Conservation (phyloP, 2,329 filamentous ascomycete species). For the Leptographium procerum region DNA sequence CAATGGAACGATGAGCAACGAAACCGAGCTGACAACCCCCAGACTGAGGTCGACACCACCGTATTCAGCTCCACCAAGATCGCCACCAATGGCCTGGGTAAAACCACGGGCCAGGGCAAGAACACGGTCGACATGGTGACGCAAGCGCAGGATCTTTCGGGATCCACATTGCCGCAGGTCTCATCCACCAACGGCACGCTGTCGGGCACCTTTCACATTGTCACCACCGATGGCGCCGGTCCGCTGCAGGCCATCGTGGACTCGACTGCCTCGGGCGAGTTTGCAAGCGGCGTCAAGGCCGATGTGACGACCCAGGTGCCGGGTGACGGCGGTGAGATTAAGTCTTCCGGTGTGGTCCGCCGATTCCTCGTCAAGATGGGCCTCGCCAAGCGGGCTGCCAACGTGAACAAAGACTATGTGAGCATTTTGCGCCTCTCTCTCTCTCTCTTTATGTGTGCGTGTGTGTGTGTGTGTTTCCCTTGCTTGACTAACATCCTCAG, state of each 20-base stretch:
- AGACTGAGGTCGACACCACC: constrained; percentile 33
- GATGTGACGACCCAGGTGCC: constrained; percentile 24
- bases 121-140: constrained; percentile 23
- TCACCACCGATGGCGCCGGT: constrained; percentile 30
- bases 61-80: constrained; percentile 26
- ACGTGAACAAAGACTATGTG: constrained; percentile 17
- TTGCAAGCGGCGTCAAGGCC: constrained; percentile 19
- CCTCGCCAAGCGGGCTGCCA: constrained; percentile 15
- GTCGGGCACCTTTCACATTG: constrained; percentile 25
- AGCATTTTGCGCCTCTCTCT: neutral
- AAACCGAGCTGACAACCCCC: neutral
- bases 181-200: constrained; percentile 21
- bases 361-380: constrained; percentile 10
- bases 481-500: constrained; percentile 18
- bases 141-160: constrained; percentile 24
- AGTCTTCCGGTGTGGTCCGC: neutral
- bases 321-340: constrained; percentile 23
- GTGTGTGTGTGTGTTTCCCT: too few species aligned
- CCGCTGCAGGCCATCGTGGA: constrained; percentile 27
- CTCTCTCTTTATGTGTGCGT: too few species aligned
- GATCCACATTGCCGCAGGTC: constrained; percentile 27
- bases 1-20: neutral
- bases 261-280: constrained; percentile 23
- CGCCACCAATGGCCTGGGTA: constrained; percentile 26
- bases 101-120: constrained; percentile 22